These are phyloP conservation scores for Mallotus japonicus DNA, from an alignment of 441 rosid genomes.

Conservation along the genomic window DNA sequence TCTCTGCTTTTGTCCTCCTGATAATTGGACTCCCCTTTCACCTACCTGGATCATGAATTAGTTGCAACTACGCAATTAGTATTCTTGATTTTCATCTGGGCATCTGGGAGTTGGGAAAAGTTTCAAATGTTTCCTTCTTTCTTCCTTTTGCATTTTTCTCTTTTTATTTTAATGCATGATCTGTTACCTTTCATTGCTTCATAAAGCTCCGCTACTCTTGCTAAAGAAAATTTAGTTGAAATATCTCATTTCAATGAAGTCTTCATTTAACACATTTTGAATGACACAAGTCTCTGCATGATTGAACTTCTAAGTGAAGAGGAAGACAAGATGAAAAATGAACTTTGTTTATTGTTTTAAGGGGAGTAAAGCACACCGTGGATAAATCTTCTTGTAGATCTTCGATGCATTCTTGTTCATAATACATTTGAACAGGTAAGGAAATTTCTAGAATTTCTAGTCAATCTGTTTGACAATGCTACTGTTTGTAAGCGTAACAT, in stretches of 20 bases:
- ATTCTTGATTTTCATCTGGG: conserved; percentile 6
- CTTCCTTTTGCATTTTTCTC: not conserved
- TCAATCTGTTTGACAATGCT: not conserved
- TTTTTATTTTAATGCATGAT: not conserved
- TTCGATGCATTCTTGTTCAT: not conserved
- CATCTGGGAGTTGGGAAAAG: not conserved
- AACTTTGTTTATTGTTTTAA: not conserved
- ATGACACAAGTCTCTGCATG: not conserved
- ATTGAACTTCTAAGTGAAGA: not conserved
- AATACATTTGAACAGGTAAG: not conserved
- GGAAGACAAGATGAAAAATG: not conserved
- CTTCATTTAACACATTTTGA: not conserved
- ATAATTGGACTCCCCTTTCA: conserved; percentile 64
- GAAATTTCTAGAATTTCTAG: not conserved
- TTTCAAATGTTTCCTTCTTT: not conserved
- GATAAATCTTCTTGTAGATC: not conserved
- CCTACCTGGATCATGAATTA: conserved; percentile 46
- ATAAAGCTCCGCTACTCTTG: not conserved
- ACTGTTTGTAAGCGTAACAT: not conserved
- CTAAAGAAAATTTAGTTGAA: not conserved
- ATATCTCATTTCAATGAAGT: not conserved
- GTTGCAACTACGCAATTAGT: not conserved
- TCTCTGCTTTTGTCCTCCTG: conserved; percentile 72
- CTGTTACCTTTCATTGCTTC: not conserved
- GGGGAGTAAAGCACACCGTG: conserved; percentile 1